Percentiles rank a stretch among this genome's conserved stretches.
phyloP scores from a whole-genome alignment of 129 eudicot genomes.

The Lonicera japonica region DNA sequence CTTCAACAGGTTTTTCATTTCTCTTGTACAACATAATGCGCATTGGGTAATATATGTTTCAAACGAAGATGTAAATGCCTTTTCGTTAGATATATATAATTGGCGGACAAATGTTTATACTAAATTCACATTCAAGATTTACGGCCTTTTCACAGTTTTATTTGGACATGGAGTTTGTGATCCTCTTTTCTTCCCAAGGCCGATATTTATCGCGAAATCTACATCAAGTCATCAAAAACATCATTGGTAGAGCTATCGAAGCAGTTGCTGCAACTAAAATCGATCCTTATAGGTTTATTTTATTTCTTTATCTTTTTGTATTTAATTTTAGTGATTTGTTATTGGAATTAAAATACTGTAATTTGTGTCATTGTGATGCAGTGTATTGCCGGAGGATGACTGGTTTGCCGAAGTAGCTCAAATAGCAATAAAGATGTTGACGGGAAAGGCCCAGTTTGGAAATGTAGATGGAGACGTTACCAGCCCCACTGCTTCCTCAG shows the following conservation, averaged over 20 bases:
- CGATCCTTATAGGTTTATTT: constrained; percentile 58
- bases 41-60: neutral
- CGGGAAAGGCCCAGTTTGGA: constrained; percentile 37
- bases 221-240: constrained; percentile 63
- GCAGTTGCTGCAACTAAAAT: constrained; percentile 48
- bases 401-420: constrained; percentile 78
- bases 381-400: constrained; percentile 78
- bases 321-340: no score
- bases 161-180: constrained; percentile 79
- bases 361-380: constrained; percentile 15
- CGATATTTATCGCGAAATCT: constrained; percentile 74
- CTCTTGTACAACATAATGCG: neutral
- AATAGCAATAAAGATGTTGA: constrained; percentile 62
- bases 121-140: neutral
- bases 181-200: constrained; percentile 71
- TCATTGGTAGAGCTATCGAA: constrained; percentile 60
- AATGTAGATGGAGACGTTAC: constrained; percentile 25
- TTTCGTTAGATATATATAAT: no score
- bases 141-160: constrained; percentile 60
- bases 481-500: constrained; percentile 59
- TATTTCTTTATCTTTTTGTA: no score
- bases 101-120: no score
- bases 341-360: neutral
- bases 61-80: neutral
- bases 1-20: constrained; percentile 70